Percentiles rank a stretch among this genome's conserved stretches.
phyloP scores from a whole-genome alignment of 805 yeast species.

The Candida succiphila region DNA sequence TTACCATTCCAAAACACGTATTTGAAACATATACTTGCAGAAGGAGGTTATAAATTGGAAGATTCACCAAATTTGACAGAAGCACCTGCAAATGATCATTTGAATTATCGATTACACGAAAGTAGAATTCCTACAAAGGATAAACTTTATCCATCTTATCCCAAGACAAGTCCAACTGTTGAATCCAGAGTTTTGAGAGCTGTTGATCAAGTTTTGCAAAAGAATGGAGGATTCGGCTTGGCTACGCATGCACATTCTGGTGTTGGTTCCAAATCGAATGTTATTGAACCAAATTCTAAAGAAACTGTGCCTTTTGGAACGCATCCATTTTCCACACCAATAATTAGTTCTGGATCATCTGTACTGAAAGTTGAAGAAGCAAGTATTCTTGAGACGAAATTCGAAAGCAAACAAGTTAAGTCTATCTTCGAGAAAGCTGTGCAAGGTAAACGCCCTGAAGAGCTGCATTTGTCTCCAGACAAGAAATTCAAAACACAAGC shows the following conservation, averaged over 20 bases:
- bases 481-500: constrained; percentile 3
- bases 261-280: neutral
- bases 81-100: neutral
- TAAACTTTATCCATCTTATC: neutral
- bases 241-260: too few relatives aligned
- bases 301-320: neutral
- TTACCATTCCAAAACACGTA: neutral
- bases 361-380: neutral
- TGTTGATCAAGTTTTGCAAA: neutral
- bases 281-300: neutral
- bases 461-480: neutral
- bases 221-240: neutral
- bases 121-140: neutral
- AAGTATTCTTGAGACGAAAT: neutral
- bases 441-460: neutral
- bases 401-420: neutral
- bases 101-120: neutral
- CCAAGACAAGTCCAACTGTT: neutral
- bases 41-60: neutral
- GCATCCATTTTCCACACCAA: constrained; percentile 1
- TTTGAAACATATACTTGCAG: neutral
- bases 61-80: neutral
- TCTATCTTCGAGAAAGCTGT: neutral
- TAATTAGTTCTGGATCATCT: neutral
- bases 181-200: constrained; percentile 1